These are phyloP conservation scores for Sonneratia alba DNA, from an alignment of 345 rosid genomes.

Conservation along the genomic window DNA sequence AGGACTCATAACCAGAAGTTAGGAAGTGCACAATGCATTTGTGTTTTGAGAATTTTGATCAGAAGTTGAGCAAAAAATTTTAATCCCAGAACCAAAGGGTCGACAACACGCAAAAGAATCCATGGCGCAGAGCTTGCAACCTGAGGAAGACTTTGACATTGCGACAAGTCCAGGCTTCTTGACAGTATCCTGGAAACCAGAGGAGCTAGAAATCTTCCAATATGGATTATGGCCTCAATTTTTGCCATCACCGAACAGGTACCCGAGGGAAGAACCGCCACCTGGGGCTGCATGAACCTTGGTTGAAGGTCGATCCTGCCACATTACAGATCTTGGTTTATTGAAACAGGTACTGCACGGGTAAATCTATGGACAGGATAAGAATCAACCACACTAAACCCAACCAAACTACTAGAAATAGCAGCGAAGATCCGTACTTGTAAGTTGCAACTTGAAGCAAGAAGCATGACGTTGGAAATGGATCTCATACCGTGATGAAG, in stretches of 20 bases:
- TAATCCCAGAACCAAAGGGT: too few relatives aligned
- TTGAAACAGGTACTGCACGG: background rate
- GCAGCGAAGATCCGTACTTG: background rate
- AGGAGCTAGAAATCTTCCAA: too few relatives aligned
- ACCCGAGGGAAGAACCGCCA: conserved; percentile 36
- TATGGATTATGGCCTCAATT: conserved; percentile 9
- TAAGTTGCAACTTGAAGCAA: background rate
- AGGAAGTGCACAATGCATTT: background rate
- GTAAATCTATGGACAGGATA: background rate
- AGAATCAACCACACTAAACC: background rate
- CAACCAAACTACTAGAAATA: background rate
- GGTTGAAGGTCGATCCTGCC: conserved; percentile 46
- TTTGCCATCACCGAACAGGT: conserved; percentile 37
- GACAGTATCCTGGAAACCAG: background rate
- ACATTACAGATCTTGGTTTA: background rate
- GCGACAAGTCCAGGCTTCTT: background rate
- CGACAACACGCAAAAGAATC: background rate
- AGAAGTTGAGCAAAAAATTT: background rate
- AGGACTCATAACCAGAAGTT: too few relatives aligned
- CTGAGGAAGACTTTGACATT: background rate
- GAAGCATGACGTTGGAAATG: background rate
- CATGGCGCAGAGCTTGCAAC: background rate
- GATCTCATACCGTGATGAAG: conserved; percentile 49
- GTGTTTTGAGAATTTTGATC: background rate
- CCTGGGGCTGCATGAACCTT: conserved; percentile 50